These are phyloP conservation scores for Xylaria acuta DNA, from an alignment of 495 filamentous ascomycete species.

Conservation along the genomic window DNA sequence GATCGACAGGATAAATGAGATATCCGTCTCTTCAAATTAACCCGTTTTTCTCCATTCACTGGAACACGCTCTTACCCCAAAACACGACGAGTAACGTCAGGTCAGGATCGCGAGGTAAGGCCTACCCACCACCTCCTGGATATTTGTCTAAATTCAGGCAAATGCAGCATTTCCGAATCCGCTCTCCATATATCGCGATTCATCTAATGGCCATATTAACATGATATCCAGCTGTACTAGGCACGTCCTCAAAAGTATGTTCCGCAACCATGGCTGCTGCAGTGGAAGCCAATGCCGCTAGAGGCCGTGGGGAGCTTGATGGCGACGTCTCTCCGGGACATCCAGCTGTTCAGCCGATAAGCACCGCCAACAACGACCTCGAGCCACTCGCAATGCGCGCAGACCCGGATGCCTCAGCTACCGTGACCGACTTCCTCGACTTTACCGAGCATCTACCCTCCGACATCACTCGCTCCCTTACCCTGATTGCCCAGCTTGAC, in stretches of 20 bases:
- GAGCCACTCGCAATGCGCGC: constrained; percentile 50
- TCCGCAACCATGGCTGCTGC: constrained; percentile 32
- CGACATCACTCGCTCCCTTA: constrained; percentile 88
- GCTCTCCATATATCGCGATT: not conserved
- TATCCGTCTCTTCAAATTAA: constrained; percentile 4
- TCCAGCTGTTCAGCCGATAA: constrained; percentile 40
- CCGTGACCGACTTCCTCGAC: constrained; percentile 93
- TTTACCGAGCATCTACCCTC: constrained; percentile 96
- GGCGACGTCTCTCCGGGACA: constrained; percentile 46
- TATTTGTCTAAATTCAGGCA: not conserved
- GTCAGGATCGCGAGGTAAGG: constrained; percentile 15
- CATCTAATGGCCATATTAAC: constrained; percentile 2
- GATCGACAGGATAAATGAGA: too few relatives aligned
- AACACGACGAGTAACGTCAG: constrained; percentile 16
- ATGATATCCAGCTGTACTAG: constrained; percentile 12
- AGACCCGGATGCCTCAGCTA: constrained; percentile 93
- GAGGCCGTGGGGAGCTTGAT: constrained; percentile 39
- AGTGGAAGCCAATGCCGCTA: constrained; percentile 35
- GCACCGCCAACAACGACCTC: constrained; percentile 39
- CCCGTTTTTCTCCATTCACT: constrained; percentile 3
- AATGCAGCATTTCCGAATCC: not conserved
- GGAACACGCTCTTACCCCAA: constrained; percentile 14
- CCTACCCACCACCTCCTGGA: constrained; percentile 6
- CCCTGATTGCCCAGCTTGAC: constrained; percentile 84
- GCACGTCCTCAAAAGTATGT: not conserved